Base-by-base conservation (phyloP, 2,329 filamentous ascomycete genomes). In the Chalara sp. region DNA sequence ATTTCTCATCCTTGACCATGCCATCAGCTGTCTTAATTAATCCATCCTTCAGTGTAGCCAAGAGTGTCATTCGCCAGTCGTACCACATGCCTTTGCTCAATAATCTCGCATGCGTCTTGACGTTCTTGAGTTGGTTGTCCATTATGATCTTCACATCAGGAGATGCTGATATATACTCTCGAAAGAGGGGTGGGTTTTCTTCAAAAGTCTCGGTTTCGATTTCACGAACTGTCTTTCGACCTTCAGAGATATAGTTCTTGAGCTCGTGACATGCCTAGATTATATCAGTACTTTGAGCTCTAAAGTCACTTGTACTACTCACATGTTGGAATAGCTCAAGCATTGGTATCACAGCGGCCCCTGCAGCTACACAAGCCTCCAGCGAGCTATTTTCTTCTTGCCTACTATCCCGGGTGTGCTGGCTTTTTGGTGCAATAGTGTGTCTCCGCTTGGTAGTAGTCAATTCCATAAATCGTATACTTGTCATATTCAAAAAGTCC, bases 61-160 rank as follows among this genome's bases (percentile, higher is more conserved):
- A 83, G 29, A 97, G 78, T 62, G 93, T 92, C 76, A 88, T 92
- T 40, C 93, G 85, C 93, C 93, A 99, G 63, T 92, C 87, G 66
- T 99, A 99, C 93, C 93, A 99, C 74, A 93, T 91, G 51, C 89
- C 89, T 66, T 96, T 96, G 71, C 92, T 96, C 47, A 91, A 75
- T 11, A 96, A 76, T 30, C 93, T 81, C 12, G 92, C 89, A 66
- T 95, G 87, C 0, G 89, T 91, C 73, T 96, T 97, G 68, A 96
- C 87, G 63, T 97, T 96, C 68, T 95, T 93, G 75, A 99, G 93
- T 65, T 97, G 91, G 58, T 88, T 93, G 70, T 99, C 92, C 84
- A 99, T 95, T 48, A 95, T 76, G 4, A 81, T 71, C 63, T 88
- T 90, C 65, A 95, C 83, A 55, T 95, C 89, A 1, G 89, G 81